Evolutionary conservation across 176 grass and related monocot species (phyloP), one percentile per base, ranked within the genome.

Genomic region (Carex cristatella): DNA sequence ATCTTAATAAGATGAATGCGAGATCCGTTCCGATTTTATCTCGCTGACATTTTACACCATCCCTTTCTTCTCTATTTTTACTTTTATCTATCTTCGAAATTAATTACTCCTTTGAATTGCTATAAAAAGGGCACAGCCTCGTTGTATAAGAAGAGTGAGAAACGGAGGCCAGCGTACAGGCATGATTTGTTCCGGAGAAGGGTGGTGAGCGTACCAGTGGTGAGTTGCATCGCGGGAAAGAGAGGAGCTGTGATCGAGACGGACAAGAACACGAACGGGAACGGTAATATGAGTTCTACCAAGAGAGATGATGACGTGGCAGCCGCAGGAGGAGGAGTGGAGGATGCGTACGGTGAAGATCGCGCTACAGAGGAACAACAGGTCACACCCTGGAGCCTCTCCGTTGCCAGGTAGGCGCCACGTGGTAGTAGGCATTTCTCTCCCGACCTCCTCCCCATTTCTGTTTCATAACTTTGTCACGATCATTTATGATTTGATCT

Each of bases 311-410:
- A 81, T 51, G 66, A 48, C 77, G 60, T 72, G 32, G 88, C 40
- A 35, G 76, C 86, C 5, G 86, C 82, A 0, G 90, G 81, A 18
- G 81, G 85, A 30, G 87, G 83, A 9, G 89, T 64, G 59, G 88
- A 85, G 77, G 88, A 89, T 28, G 1, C 42, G 15, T 94, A 91
- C 88, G 91, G 82, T 63, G 93, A 89, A 79, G 95, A 98, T 85
- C 84, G 44, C 14, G 83, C 89, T 71, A 79, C 88, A 2, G 91
- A 95, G 87, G 91, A 99, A 62, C 85, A 83, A 27, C 91, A 87
- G 2, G 93, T 99, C 85, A 99, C 91, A 65, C 96, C 96, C 0
- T 99, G 91, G 93, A 79, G 88, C 71, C 73, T 88, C 87, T 92
- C 96, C 74, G 96, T 99, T 42, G 96, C 96, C 61, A 99, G 96